Conservation (phyloP, 768 basidiomycete species). For the Auriscalpium orientale region DNA sequence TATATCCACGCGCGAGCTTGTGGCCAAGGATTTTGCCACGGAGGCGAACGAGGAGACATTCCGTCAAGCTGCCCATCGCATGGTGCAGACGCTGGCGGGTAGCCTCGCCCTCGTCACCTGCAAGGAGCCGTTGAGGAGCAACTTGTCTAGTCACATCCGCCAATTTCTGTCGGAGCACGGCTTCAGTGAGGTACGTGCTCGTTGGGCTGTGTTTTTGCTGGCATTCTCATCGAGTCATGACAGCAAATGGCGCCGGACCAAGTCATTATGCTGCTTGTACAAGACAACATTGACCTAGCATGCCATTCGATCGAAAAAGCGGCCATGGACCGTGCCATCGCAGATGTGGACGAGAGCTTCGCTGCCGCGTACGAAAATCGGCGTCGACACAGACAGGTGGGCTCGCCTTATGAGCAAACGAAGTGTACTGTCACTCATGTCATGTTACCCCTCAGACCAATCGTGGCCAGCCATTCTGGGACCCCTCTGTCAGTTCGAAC, state of each 20-base stretch:
- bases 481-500: conserved; percentile 65
- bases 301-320: conserved; percentile 95
- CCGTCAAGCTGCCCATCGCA: conserved; percentile 85
- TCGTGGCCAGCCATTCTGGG: conserved; percentile 80
- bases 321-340: conserved; percentile 91
- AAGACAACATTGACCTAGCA: conserved; percentile 89
- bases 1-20: conserved; percentile 92
- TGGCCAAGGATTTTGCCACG: conserved; percentile 92
- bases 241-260: conserved; percentile 75
- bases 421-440: neutral
- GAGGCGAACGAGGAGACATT: conserved; percentile 88
- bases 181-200: conserved; percentile 64
- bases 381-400: conserved; percentile 79
- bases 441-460: conserved; percentile 38
- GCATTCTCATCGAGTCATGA: conserved; percentile 5
- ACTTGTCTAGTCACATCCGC: conserved; percentile 85
- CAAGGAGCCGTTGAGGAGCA: conserved; percentile 92
- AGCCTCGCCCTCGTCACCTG: conserved; percentile 95
- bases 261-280: conserved; percentile 69
- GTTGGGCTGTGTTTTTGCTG: conserved; percentile 1
- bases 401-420: conserved; percentile 12
- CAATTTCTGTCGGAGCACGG: conserved; percentile 78
- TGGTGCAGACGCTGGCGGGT: conserved; percentile 96
- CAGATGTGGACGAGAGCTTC: conserved; percentile 90
- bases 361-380: conserved; percentile 73